Evolutionary conservation across 2,329 filamentous ascomycete species (phyloP).

Genomic region (Arthrinium phaeospermum): DNA sequence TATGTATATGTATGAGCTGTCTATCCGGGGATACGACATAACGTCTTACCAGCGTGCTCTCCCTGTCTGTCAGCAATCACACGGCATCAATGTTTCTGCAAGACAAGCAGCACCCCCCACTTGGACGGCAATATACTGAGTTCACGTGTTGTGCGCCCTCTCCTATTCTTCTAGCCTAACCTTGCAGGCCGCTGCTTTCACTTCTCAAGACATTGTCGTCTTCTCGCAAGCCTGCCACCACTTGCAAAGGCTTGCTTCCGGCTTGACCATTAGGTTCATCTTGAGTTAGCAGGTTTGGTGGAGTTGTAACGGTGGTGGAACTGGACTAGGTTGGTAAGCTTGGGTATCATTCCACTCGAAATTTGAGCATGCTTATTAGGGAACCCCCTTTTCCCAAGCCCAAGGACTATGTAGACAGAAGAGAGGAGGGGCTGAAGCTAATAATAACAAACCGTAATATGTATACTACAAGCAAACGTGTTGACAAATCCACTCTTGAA

Average conservation of each 20-base stretch:
- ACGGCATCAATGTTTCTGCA: background rate
- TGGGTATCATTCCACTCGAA: conserved; percentile 16
- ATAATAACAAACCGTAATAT: conserved; percentile 10
- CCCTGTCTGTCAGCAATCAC: background rate
- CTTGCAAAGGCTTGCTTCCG: conserved; percentile 3
- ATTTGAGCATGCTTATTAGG: background rate
- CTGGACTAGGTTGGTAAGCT: conserved; percentile 12
- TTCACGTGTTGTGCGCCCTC: background rate
- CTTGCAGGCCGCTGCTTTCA: background rate
- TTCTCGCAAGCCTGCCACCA: conserved; percentile 9
- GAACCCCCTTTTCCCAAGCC: conserved; percentile 1
- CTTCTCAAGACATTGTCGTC: background rate
- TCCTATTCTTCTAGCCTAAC: background rate
- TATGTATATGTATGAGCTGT: background rate
- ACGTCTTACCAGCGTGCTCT: background rate
- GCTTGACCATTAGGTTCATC: conserved; percentile 13
- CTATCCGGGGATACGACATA: background rate
- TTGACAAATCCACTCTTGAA: background rate
- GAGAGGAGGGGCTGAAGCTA: conserved; percentile 10
- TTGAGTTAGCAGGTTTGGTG: conserved; percentile 3
- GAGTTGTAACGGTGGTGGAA: conserved; percentile 18
- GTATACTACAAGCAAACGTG: background rate
- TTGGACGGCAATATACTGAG: background rate
- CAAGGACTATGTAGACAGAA: background rate
- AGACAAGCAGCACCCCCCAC: background rate